Conservation (phyloP, 495 filamentous ascomycete species). For the Chlorociboria aeruginascens region DNA sequence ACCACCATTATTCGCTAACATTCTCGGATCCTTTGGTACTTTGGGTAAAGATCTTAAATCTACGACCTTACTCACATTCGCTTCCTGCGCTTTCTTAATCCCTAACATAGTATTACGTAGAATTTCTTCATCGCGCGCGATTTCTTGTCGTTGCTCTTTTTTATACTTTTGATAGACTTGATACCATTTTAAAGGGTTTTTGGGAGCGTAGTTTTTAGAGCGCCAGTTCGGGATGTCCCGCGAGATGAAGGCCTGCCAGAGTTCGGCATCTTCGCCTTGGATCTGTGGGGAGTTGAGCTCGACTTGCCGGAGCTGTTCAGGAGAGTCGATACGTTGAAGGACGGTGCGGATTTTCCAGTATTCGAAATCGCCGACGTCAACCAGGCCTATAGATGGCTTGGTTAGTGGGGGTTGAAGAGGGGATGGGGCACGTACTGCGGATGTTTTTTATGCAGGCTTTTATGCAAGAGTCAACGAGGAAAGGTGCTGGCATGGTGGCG, state of each 20-base stretch:
- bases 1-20: constrained; percentile 21
- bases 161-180: constrained; percentile 43
- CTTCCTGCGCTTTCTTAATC: constrained; percentile 35
- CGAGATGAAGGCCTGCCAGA: constrained; percentile 59
- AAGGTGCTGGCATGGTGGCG: constrained; percentile 12
- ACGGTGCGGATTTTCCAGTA: constrained; percentile 49
- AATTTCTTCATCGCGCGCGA: constrained; percentile 24
- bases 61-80: constrained; percentile 35
- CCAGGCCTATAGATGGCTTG: constrained; percentile 1
- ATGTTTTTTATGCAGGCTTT: constrained; percentile 20
- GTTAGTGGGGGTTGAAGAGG: background rate
- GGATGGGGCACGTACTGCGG: constrained; percentile 12
- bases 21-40: constrained; percentile 19
- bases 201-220: constrained; percentile 40
- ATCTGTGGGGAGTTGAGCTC: constrained; percentile 59
- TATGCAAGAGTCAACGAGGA: constrained; percentile 8
- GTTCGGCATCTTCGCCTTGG: constrained; percentile 41
- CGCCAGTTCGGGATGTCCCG: constrained; percentile 52
- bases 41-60: constrained; percentile 14
- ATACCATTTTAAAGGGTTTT: constrained; percentile 47
- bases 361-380: constrained; percentile 40
- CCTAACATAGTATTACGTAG: constrained; percentile 35
- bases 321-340: constrained; percentile 50
- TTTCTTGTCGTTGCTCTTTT: constrained; percentile 34
- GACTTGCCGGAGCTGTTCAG: constrained; percentile 48